phyloP scores from a whole-genome alignment of 2,329 filamentous ascomycete species.

The Claviceps monticola region DNA sequence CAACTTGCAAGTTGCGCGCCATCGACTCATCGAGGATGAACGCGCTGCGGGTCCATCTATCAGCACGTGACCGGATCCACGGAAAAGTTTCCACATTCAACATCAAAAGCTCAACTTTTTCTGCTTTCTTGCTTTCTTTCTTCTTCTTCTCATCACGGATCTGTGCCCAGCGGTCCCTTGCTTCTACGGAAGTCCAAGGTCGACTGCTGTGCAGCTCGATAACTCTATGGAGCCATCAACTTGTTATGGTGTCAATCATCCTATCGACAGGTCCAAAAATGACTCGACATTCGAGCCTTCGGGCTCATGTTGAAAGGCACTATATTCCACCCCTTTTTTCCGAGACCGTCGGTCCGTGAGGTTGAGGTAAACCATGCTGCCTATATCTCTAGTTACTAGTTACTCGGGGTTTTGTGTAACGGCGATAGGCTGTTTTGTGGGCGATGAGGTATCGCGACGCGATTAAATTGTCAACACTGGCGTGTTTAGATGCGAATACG shows the following conservation, averaged over 20 bases:
- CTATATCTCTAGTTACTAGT: conserved; percentile 7
- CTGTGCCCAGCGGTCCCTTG: conserved; percentile 76
- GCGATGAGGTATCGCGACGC: too few relatives aligned
- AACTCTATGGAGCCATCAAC: conserved; percentile 64
- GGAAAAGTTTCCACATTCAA: conserved; percentile 7
- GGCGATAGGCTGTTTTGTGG: neutral
- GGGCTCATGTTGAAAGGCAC: conserved; percentile 32
- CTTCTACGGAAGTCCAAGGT: conserved; percentile 41
- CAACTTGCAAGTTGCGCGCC: neutral
- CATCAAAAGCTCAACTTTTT: conserved; percentile 8
- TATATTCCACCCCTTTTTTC: conserved; percentile 86
- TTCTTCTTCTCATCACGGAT: conserved; percentile 44
- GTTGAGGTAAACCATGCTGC: conserved; percentile 75
- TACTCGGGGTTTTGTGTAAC: neutral
- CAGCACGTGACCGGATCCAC: conserved; percentile 5
- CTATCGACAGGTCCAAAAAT: conserved; percentile 92
- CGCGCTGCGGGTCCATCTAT: neutral
- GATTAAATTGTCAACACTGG: too few relatives aligned
- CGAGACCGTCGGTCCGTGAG: conserved; percentile 81
- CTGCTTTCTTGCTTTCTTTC: conserved; percentile 20
- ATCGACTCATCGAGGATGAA: neutral
- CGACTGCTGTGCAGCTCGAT: conserved; percentile 78
- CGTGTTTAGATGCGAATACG: too few relatives aligned
- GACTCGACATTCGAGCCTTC: conserved; percentile 48
- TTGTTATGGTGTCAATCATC: conserved; percentile 68